Evolutionary conservation across 805 yeast species (phyloP), one percentile per base, ranked within the genome.

Genomic region (Maudiozyma serrabonitensis): DNA sequence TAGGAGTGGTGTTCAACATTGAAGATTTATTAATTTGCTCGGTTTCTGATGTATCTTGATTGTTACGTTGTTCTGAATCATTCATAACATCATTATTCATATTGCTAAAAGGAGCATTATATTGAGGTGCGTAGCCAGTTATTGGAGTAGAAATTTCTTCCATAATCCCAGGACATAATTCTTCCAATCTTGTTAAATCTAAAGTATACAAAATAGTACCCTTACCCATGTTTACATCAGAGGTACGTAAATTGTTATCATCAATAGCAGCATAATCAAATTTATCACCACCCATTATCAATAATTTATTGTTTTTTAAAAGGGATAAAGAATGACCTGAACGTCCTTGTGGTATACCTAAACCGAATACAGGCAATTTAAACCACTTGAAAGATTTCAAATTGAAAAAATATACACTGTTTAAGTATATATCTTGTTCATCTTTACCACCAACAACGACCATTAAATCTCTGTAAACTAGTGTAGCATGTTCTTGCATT

Each of bases 271-370:
- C 81, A 58, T 78, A 81, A 61, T 86, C 91, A 54, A 79, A 76
- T 56, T 81, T 77, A 66, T 88, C 95, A 51, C 99, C 98, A 42
- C 99, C 99, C 86, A 95, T 82, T 15, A 91, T 78, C 12, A 90
- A 62, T 35, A 91, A 61, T 66, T 82, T 86, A 59, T 87, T 79
- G 52, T 78, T 79, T 25, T 74, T 77, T 45, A 82, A 72, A 49
- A 85, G 66, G 1, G 97, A 81, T 68, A 91, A 70, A 7, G 95
- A 80, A 67, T 93, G 99, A 9, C 98, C 98, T 53, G 91, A 86
- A 57, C 97, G 79, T 13, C 93, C 80, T 43, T 90, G 86, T 1
- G 96, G 95, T 41, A 69, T 67, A 57, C 70, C 73, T 2, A 71
- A 60, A 37, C 65, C 64, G 41, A 58, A 60, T 1, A 54, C 31